Base-by-base conservation (phyloP, 768 basidiomycete species). In the Trametes meyenii region DNA sequence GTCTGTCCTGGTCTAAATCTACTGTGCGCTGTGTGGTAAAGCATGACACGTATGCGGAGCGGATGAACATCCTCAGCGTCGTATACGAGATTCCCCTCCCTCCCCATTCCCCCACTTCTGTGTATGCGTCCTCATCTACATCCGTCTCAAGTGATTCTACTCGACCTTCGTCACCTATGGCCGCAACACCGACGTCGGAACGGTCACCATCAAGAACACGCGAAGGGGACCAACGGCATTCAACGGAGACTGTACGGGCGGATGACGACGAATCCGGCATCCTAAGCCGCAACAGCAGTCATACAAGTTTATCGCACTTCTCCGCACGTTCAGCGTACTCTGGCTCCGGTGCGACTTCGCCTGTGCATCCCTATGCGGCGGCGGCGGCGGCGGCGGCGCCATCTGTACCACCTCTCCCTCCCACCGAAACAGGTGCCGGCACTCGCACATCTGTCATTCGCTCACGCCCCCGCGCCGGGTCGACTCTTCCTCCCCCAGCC, bases 41-140 rank as follows among this genome's bases (percentile, higher is more conserved):
- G 94, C 94, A 96, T 71, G 94, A 96, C 74, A 96, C 94, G 10
- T 96, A 96, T 73, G 92, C 91, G 60, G 92, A 96, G 74, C 85
- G 94, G 53, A 94, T 96, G 89, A 90, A 91, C 70, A 94, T 96
- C 70, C 83, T 96, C 57, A 91, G 90, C 68, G 81, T 92, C 65
- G 93, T 94, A 64, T 94, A 94, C 78, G 89, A 86, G 73, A 92
- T 94, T 73, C 90, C 90, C 24, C 82, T 89, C 45, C 82, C 85
- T 45, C 88, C 88, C 21, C 85, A 89, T 69, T 81, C 89, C 12
- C 82, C 85, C 26, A 73, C 84, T 16, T 80, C 83, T 7, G 68
- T 80, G 51, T 84, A 83, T 72, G 72, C 79, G 23, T 74, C 79
- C 42, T 74, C 77, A 48, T 72, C 73, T 14, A 55, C 71, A n/a